These are phyloP conservation scores for Penicillium cosmopolitanum DNA, from an alignment of 495 filamentous ascomycete species.

Conservation along the genomic window DNA sequence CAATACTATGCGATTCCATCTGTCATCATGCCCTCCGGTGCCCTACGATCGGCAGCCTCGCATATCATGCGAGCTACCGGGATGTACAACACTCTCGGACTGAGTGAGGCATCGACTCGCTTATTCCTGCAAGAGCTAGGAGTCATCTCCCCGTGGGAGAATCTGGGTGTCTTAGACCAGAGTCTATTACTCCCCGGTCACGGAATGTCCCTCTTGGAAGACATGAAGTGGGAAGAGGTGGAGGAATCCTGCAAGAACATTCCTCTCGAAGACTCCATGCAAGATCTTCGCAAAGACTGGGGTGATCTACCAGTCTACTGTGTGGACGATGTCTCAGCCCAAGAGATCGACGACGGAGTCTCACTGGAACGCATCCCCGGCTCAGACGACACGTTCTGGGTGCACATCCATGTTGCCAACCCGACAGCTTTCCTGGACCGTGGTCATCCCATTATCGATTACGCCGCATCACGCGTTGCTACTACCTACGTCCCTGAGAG, in stretches of 20 bases:
- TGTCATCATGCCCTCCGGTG: constrained; percentile 54
- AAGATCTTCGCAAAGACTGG: constrained; percentile 70
- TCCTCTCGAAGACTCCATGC: constrained; percentile 52
- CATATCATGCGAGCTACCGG: constrained; percentile 72
- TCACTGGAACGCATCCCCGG: constrained; percentile 70
- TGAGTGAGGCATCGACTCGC: constrained; percentile 61
- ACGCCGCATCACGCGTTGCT: constrained; percentile 64
- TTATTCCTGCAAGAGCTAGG: constrained; percentile 87
- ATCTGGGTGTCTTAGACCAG: constrained; percentile 63
- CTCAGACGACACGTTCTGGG: constrained; percentile 66
- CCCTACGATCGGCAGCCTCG: constrained; percentile 64
- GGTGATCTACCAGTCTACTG: constrained; percentile 73
- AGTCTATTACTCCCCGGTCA: constrained; percentile 64
- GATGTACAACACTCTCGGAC: constrained; percentile 63
- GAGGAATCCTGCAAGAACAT: constrained; percentile 32
- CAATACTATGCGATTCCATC: constrained; percentile 57
- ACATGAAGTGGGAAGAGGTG: constrained; percentile 38
- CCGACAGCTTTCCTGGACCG: constrained; percentile 78
- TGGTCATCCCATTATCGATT: constrained; percentile 59
- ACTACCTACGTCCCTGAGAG: constrained; percentile 78
- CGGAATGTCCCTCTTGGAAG: constrained; percentile 37
- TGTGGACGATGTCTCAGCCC: constrained; percentile 71
- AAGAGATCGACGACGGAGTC: constrained; percentile 89
- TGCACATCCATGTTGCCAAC: constrained; percentile 91
- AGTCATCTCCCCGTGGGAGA: constrained; percentile 79